Evolutionary conservation across 441 rosid genomes (phyloP), one percentile per base, ranked within the genome.

Genomic region (Euphorbia schlechtendalii): DNA sequence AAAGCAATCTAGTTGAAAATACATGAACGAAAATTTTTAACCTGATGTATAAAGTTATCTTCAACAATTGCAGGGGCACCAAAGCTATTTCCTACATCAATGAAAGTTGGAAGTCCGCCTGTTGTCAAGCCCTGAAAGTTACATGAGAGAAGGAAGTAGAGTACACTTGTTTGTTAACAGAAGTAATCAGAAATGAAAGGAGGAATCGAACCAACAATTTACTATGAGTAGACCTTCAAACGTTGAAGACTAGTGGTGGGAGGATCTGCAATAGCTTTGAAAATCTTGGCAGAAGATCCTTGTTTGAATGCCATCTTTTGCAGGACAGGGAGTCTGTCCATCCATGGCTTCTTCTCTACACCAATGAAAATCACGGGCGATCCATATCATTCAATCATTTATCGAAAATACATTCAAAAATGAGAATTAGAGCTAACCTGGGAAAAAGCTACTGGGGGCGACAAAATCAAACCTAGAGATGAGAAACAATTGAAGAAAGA

Each of bases 191-290:
- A 49, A 21, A 51, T 3, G 21, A 14, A 4, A 15, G 32, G 20
- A 30, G 25, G 41, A n/a, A 13, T n/a, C n/a, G n/a, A n/a, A n/a
- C n/a, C n/a, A n/a, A 25, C 17, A 54, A 11, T 12, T 3, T 8
- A n/a, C 10, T 10, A 62, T 14, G 27, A 3, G 14, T 27, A 46
- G 48, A 89, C 96, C 90, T 91, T 94, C 73, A 94, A 78, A 62
- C 99, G 88, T 73, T 91, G 99, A 70, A 91, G 80, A 73, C 96
- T 94, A 2, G 99, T 94, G 2, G 99, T 94, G 28, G 99, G 98
- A 64, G 99, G 99, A 73, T 94, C 96, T 20, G 98, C 96, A 73
- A 91, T 81, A 52, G 98, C 98, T 77, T 89, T 89, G 78, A 91
- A 94, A 63, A 94, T 87, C 77, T 75, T 88, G 49, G 96, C 86